Conservation (phyloP, 495 filamentous ascomycete species). For the Hyaloscypha variabilis region DNA sequence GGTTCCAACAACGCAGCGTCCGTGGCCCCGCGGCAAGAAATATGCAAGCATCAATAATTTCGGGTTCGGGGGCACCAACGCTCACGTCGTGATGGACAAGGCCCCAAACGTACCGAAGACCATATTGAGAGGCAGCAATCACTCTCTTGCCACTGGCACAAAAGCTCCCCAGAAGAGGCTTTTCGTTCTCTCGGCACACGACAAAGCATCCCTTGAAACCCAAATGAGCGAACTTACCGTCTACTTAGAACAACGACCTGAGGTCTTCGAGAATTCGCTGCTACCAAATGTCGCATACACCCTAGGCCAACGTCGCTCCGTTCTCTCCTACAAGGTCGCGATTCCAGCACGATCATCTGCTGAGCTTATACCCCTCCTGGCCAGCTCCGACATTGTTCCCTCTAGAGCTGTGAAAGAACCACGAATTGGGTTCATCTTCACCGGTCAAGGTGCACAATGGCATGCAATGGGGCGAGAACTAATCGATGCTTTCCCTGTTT, state of each 20-base stretch:
- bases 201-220: background rate
- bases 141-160: background rate
- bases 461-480: background rate
- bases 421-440: background rate
- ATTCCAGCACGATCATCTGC: constrained; percentile 54
- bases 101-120: too few species aligned
- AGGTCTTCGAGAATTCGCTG: background rate
- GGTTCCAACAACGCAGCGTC: constrained; percentile 28
- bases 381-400: background rate
- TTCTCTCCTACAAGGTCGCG: constrained; percentile 48
- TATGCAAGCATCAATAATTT: constrained; percentile 55
- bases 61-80: constrained; percentile 61
- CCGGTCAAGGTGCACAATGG: constrained; percentile 3
- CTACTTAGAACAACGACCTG: too few species aligned
- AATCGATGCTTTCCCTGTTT: background rate
- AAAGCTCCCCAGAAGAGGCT: background rate
- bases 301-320: constrained; percentile 54
- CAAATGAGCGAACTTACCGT: too few species aligned
- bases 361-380: background rate
- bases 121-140: too few species aligned
- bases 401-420: background rate
- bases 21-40: constrained; percentile 35
- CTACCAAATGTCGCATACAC: constrained; percentile 39
- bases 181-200: background rate
- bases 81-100: constrained; percentile 55